Conservation (phyloP, 1,139 yeast species). For the Kodamaea derodonti region DNA sequence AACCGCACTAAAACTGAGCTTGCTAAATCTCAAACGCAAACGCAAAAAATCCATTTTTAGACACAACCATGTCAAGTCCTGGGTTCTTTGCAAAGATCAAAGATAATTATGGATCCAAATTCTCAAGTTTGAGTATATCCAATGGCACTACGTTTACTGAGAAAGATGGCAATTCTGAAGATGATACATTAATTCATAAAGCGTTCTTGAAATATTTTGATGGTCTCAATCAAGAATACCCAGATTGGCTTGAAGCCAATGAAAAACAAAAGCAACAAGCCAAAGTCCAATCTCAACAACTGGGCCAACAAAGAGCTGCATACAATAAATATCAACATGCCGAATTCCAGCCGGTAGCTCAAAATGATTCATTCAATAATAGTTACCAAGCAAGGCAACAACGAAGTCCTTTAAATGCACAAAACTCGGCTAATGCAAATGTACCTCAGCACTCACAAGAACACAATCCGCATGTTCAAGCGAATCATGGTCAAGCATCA, state of each 20-base stretch:
- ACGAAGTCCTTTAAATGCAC: too few species aligned
- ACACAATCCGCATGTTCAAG: conserved; percentile 6
- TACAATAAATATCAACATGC: conserved; percentile 10
- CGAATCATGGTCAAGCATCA: conserved; percentile 6
- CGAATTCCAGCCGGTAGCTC: conserved; percentile 28
- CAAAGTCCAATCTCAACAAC: conserved; percentile 4
- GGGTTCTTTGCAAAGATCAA: conserved; percentile 37
- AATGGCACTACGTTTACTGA: conserved; percentile 19
- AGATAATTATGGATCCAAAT: conserved; percentile 32
- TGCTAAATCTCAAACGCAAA: too few species aligned
- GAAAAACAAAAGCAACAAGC: conserved; percentile 10
- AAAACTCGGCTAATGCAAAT: background rate
- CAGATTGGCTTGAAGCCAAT: conserved; percentile 44
- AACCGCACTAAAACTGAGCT: too few species aligned
- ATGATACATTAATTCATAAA: conserved; percentile 42
- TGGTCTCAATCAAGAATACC: conserved; percentile 30
- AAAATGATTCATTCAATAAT: conserved; percentile 19
- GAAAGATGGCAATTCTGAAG: conserved; percentile 36
- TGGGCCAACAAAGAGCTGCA: conserved; percentile 5
- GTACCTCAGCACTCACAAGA: background rate
- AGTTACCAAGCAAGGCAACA: conserved; percentile 17
- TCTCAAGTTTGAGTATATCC: conserved; percentile 33
- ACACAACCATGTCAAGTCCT: too few species aligned
- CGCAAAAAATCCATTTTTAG: too few species aligned
- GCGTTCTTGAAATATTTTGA: conserved; percentile 44